These are phyloP conservation scores for Fonsecaea erecta DNA, from an alignment of 2,329 filamentous ascomycete species.

Conservation along the genomic window DNA sequence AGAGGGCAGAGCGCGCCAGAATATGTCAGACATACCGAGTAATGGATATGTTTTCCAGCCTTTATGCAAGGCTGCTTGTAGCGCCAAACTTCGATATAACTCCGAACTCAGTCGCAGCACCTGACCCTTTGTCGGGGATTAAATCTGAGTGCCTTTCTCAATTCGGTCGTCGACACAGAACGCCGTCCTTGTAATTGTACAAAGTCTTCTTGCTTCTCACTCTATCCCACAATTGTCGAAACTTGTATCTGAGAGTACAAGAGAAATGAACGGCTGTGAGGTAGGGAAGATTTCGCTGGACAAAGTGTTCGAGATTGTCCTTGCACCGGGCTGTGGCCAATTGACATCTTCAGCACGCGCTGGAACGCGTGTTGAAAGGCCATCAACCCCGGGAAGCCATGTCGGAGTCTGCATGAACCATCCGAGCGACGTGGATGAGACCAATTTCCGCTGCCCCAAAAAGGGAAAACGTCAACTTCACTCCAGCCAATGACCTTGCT, in stretches of 20 bases:
- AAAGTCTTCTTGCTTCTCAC: not conserved
- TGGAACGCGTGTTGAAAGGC: constrained; percentile 8
- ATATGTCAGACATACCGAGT: not conserved
- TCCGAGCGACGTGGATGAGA: constrained; percentile 8
- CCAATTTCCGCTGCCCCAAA: constrained; percentile 20
- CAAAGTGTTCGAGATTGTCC: not conserved
- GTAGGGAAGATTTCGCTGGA: not conserved
- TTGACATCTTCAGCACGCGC: constrained; percentile 1
- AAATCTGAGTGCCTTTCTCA: not conserved
- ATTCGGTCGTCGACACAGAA: not conserved
- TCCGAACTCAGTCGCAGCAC: not conserved
- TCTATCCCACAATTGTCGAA: not conserved
- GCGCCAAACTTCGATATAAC: not conserved
- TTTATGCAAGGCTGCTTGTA: not conserved
- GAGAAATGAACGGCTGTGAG: not conserved
- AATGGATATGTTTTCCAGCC: not conserved
- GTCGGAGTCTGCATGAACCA: constrained; percentile 3
- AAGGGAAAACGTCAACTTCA: constrained; percentile 6
- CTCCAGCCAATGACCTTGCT: constrained; percentile 11
- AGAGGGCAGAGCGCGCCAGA: not conserved
- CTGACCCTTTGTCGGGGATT: not conserved
- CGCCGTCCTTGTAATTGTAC: not conserved
- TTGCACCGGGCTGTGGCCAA: not conserved
- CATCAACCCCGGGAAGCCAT: not conserved
- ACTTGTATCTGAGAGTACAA: not conserved